Conservation (phyloP, 176 grass and related monocot species). For the Pharus latifolius region DNA sequence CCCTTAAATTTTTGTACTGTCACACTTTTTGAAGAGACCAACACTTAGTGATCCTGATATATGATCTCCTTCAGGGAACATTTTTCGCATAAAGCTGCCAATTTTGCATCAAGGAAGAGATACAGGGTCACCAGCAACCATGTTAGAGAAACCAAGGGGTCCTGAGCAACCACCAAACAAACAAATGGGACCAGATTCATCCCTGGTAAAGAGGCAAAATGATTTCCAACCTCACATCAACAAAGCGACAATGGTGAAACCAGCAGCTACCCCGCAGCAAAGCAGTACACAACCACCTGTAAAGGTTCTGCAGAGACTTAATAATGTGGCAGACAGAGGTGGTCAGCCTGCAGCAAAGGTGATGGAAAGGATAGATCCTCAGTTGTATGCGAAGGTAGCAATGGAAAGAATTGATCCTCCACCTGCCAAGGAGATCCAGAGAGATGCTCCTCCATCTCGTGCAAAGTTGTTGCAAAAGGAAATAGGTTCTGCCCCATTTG, state of each 20-base stretch:
- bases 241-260: background rate
- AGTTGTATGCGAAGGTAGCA: background rate
- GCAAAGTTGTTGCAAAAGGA: background rate
- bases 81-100: constrained; percentile 31
- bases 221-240: background rate
- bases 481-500: too few species aligned
- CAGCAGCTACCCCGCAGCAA: background rate
- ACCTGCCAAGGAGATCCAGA: background rate
- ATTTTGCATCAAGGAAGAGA: too few species aligned
- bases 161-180: background rate
- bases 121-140: background rate
- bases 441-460: background rate
- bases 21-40: background rate
- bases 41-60: background rate
- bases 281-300: background rate
- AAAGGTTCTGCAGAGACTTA: background rate
- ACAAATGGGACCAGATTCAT: background rate
- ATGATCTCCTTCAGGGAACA: constrained; percentile 15
- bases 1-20: too few species aligned
- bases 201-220: constrained; percentile 6
- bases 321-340: background rate
- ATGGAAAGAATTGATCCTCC: background rate
- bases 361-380: background rate
- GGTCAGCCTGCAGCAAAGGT: background rate
- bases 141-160: constrained; percentile 2